phyloP scores from a whole-genome alignment of 1,284 basidiomycete species.

The Heterobasidion occidentale region DNA sequence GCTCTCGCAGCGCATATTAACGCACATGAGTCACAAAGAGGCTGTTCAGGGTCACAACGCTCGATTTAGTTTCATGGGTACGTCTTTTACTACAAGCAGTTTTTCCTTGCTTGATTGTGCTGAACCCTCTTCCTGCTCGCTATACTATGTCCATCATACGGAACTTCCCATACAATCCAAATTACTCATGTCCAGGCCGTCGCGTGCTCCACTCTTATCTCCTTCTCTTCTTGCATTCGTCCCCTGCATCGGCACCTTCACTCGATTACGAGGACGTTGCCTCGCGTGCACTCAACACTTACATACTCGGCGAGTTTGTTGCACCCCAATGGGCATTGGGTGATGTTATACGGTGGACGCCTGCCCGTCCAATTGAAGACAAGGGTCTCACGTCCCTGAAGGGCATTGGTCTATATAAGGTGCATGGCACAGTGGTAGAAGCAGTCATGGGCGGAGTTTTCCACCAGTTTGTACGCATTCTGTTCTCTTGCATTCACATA shows the following conservation, averaged over 20 bases:
- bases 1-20: conserved; percentile 62
- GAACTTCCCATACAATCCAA: neutral
- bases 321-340: conserved; percentile 67
- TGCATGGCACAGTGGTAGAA: conserved; percentile 67
- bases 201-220: conserved; percentile 68
- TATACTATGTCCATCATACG: neutral
- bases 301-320: conserved; percentile 61
- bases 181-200: conserved; percentile 39
- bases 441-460: conserved; percentile 72
- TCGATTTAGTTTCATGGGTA: conserved; percentile 63
- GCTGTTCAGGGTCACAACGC: conserved; percentile 63
- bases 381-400: conserved; percentile 24
- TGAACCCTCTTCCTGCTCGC: neutral
- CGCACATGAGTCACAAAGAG: conserved; percentile 63
- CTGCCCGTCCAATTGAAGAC: conserved; percentile 21
- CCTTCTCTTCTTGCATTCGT: conserved; percentile 61
- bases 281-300: conserved; percentile 53
- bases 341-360: conserved; percentile 62
- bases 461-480: conserved; percentile 64
- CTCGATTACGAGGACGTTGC: conserved; percentile 48
- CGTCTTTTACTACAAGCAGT: conserved; percentile 9
- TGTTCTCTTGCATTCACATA: conserved; percentile 10
- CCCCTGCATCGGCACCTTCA: conserved; percentile 27
- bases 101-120: neutral
- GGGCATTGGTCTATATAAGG: conserved; percentile 64